These are phyloP conservation scores for Anthracocystis walkeri DNA, from an alignment of 1,284 basidiomycete species.

Conservation along the genomic window DNA sequence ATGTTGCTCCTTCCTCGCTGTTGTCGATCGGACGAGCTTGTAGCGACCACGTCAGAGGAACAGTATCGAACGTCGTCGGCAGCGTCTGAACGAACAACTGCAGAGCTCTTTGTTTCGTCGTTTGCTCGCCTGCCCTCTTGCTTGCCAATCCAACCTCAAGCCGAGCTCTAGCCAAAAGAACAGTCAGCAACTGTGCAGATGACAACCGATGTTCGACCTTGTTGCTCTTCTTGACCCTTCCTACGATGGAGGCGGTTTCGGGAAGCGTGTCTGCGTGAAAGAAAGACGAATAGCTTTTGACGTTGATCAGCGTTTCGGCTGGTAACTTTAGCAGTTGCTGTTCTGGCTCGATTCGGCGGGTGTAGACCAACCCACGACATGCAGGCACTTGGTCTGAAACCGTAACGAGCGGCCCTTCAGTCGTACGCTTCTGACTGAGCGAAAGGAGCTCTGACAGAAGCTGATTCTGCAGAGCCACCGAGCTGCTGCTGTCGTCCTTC, in stretches of 20 bases:
- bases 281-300: constrained; percentile 26
- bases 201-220: constrained; percentile 12
- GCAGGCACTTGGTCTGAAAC: constrained; percentile 42
- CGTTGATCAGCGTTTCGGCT: constrained; percentile 29
- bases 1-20: background rate
- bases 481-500: constrained; percentile 14
- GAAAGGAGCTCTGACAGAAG: constrained; percentile 24
- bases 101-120: constrained; percentile 25
- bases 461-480: constrained; percentile 24
- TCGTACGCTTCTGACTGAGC: constrained; percentile 1
- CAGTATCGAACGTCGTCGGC: constrained; percentile 45
- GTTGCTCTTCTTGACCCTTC: background rate
- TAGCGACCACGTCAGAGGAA: constrained; percentile 51
- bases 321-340: constrained; percentile 36
- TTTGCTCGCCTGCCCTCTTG: background rate
- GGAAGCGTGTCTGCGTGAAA: constrained; percentile 29
- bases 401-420: background rate
- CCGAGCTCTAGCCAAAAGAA: constrained; percentile 26
- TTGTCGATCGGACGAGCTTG: background rate
- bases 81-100: constrained; percentile 46
- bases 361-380: constrained; percentile 50
- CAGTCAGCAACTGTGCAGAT: constrained; percentile 36
- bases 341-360: constrained; percentile 20
- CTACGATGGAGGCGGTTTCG: constrained; percentile 4
- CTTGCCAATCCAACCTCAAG: constrained; percentile 11